Percentiles rank a stretch among this genome's conserved stretches.
phyloP scores from a whole-genome alignment of 345 rosid genomes.

The Hibiscus trionum region DNA sequence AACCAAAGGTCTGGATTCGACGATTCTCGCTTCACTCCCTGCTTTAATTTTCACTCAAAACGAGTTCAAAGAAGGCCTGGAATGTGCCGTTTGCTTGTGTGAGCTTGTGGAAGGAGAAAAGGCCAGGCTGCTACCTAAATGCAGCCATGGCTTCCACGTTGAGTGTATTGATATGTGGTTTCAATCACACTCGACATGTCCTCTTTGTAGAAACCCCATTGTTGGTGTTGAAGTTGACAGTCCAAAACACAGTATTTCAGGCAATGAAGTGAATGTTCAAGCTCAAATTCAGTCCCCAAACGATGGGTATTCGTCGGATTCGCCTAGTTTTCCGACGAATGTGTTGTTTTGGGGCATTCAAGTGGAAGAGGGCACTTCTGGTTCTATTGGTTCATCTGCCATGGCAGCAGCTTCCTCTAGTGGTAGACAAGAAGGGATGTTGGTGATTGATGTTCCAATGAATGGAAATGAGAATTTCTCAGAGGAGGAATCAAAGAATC shows the following conservation, averaged over 20 bases:
- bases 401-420: slow-evolving; percentile 7
- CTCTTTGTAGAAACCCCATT: slow-evolving; percentile 63
- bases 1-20: slow-evolving; percentile 47
- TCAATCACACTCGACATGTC: slow-evolving; percentile 84
- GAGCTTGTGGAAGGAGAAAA: slow-evolving; percentile 70
- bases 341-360: slow-evolving; percentile 64
- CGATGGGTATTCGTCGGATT: slow-evolving; percentile 37
- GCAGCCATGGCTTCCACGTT: slow-evolving; percentile 80
- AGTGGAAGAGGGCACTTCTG: too few relatives aligned
- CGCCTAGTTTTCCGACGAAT: slow-evolving; percentile 76
- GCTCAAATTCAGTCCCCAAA: slow-evolving; percentile 22
- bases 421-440: slow-evolving; percentile 22
- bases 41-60: slow-evolving; percentile 38
- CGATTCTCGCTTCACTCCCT: slow-evolving; percentile 54
- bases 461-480: slow-evolving; percentile 28
- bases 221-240: slow-evolving; percentile 23
- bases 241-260: slow-evolving; percentile 8
- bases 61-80: slow-evolving; percentile 52
- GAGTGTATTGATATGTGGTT: slow-evolving; percentile 99
- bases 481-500: slow-evolving; percentile 69
- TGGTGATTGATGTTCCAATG: slow-evolving; percentile 47
- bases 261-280: slow-evolving; percentile 19
- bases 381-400: slow-evolving; percentile 12
- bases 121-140: slow-evolving; percentile 66
- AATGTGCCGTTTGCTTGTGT: slow-evolving; percentile 80